phyloP scores from a whole-genome alignment of 192 early-diverging fungal species.

The Entomortierella lignicola region DNA sequence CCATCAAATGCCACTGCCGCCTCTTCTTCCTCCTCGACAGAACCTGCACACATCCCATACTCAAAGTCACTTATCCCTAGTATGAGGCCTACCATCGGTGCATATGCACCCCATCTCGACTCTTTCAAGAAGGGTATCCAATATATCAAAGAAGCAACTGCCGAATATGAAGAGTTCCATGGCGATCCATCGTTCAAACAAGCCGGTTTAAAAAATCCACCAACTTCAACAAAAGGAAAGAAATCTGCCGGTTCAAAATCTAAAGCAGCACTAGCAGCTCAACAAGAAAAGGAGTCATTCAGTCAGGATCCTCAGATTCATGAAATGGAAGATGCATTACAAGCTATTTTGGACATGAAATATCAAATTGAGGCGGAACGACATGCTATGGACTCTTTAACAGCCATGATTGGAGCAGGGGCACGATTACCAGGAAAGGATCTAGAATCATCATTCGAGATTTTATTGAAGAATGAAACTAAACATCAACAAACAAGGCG shows the following conservation, averaged over 20 bases:
- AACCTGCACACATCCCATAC: not conserved
- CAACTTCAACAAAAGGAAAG: not conserved
- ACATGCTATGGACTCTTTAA: constrained; percentile 24
- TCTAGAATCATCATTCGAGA: constrained; percentile 13
- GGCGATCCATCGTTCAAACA: constrained; percentile 15
- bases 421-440: constrained; percentile 5
- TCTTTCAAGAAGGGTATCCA: constrained; percentile 27
- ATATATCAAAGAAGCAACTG: constrained; percentile 24
- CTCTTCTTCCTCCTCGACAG: not conserved
- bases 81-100: constrained; percentile 14
- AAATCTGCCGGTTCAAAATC: constrained; percentile 12
- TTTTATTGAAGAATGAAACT: constrained; percentile 17
- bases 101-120: constrained; percentile 26
- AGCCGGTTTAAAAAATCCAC: constrained; percentile 18
- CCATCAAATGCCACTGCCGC: not conserved
- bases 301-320: constrained; percentile 36
- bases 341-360: constrained; percentile 15
- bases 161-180: constrained; percentile 45
- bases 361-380: constrained; percentile 22
- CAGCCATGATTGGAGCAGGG: constrained; percentile 6
- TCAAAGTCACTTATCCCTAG: constrained; percentile 14
- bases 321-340: constrained; percentile 34
- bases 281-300: constrained; percentile 32
- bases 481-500: constrained; percentile 23
- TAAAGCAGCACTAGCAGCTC: constrained; percentile 19